Conservation (phyloP, 257 asterid species). For the Ballota nigra region DNA sequence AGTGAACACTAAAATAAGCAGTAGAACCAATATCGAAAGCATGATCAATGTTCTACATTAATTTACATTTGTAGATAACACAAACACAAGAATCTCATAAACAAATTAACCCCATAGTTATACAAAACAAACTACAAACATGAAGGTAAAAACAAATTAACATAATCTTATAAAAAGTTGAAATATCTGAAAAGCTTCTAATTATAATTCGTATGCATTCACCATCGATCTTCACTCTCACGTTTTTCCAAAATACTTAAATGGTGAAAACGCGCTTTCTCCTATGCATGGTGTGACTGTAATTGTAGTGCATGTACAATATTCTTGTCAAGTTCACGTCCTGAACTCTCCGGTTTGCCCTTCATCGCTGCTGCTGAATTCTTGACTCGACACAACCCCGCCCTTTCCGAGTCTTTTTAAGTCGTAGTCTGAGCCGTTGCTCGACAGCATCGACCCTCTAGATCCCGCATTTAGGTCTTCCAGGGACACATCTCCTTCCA, state of each 20-base stretch:
- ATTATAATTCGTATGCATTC: conserved; percentile 12
- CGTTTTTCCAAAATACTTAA: conserved; percentile 7
- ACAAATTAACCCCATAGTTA: neutral
- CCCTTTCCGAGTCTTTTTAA: conserved; percentile 37
- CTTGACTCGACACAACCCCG: conserved; percentile 53
- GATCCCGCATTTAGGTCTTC: conserved; percentile 54
- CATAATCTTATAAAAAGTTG: neutral
- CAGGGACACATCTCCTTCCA: conserved; percentile 76
- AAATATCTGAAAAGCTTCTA: conserved; percentile 28
- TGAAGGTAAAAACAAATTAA: conserved; percentile 5
- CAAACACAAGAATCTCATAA: conserved; percentile 6
- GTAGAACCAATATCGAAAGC: neutral
- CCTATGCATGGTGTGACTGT: neutral
- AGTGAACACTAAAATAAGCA: neutral
- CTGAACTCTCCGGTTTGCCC: conserved; percentile 38
- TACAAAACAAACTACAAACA: neutral
- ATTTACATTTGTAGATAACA: neutral
- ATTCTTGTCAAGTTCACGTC: conserved; percentile 28
- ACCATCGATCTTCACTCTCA: conserved; percentile 11
- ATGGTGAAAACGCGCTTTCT: conserved; percentile 11
- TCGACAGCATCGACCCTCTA: conserved; percentile 35
- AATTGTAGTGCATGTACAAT: neutral
- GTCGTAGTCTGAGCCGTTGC: conserved; percentile 58
- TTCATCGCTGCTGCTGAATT: conserved; percentile 56
- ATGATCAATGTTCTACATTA: neutral